These are phyloP conservation scores for Penicillium robsamsonii DNA, from an alignment of 495 filamentous ascomycete genomes.

Conservation along the genomic window DNA sequence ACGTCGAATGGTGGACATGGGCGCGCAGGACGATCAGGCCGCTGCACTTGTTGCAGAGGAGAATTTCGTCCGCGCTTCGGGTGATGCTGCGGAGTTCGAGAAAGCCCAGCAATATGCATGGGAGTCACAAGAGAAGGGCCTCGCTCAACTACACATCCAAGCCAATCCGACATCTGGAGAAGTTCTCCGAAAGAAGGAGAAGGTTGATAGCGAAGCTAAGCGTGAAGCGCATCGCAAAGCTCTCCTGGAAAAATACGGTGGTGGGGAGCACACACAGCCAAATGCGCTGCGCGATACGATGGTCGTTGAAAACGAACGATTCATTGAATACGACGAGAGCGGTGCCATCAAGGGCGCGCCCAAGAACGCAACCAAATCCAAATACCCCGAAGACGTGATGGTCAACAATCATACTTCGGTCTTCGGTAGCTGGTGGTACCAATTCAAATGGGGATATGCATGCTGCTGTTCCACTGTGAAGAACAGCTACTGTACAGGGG, in stretches of 20 bases:
- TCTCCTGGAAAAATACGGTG: constrained; percentile 83
- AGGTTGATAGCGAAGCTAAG: constrained; percentile 66
- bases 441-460: constrained; percentile 95
- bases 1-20: constrained; percentile 85
- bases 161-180: constrained; percentile 95
- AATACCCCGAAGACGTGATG: constrained; percentile 85
- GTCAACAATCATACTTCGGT: constrained; percentile 89
- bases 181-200: constrained; percentile 73
- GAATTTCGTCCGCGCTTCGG: constrained; percentile 84
- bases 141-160: constrained; percentile 81
- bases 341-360: constrained; percentile 87
- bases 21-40: constrained; percentile 77
- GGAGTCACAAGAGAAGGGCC: constrained; percentile 83
- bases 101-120: constrained; percentile 85
- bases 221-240: constrained; percentile 64
- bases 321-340: constrained; percentile 90
- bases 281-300: constrained; percentile 61
- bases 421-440: constrained; percentile 97
- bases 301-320: constrained; percentile 79
- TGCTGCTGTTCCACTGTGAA: constrained; percentile 92
- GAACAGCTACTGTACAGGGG: constrained; percentile 96
- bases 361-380: constrained; percentile 71
- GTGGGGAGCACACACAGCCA: constrained; percentile 61
- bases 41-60: constrained; percentile 91
- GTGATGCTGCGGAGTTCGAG: constrained; percentile 94